Conservation (phyloP, 2,329 filamentous ascomycete species). For the Botrytis medusae region DNA sequence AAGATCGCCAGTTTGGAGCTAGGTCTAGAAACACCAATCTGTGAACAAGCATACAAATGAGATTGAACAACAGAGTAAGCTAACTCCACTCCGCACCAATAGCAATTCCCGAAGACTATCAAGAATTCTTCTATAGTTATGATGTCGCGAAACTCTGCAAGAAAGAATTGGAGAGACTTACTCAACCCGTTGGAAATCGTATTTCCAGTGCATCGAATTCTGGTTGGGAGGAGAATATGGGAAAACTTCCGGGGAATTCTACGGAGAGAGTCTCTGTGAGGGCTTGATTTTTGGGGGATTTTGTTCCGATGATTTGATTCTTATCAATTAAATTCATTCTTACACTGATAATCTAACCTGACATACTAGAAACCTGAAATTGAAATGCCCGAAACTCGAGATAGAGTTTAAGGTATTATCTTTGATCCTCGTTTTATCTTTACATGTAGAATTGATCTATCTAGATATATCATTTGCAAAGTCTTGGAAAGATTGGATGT, state of each 20-base stretch:
- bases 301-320: too few relatives aligned
- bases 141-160: background rate
- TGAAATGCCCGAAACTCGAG: too few relatives aligned
- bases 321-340: too few relatives aligned
- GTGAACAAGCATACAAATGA: fast-evolving
- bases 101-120: background rate
- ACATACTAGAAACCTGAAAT: too few relatives aligned
- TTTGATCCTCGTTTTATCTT: too few relatives aligned
- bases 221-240: background rate
- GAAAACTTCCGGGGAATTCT: fast-evolving
- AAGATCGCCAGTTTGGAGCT: too few relatives aligned
- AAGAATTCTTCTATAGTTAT: background rate
- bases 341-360: too few relatives aligned
- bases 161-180: background rate
- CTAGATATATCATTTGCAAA: too few relatives aligned
- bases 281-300: background rate
- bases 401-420: too few relatives aligned
- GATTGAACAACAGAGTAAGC: background rate
- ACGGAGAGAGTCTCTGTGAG: background rate
- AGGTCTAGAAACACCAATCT: fast-evolving
- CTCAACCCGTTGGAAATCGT: background rate
- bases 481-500: too few relatives aligned
- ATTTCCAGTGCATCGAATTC: background rate
- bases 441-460: too few relatives aligned
- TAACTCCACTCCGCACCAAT: background rate